phyloP scores from a whole-genome alignment of 495 filamentous ascomycete species.

The Parathielavia hyrcaniae region DNA sequence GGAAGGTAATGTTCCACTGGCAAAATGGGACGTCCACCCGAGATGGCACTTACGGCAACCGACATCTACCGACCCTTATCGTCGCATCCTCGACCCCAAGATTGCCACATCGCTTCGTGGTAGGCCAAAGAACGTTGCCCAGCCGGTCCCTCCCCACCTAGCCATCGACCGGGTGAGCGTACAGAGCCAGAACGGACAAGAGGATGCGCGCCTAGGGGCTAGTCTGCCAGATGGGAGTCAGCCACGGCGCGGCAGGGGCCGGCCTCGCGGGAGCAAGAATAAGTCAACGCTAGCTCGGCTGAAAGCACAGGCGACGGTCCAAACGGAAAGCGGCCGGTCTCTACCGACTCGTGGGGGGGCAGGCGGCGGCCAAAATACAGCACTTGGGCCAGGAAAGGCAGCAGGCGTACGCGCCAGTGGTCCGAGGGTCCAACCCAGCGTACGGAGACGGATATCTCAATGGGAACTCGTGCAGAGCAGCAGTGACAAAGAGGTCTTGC shows the following conservation, averaged over 20 bases:
- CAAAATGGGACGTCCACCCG: constrained; percentile 1
- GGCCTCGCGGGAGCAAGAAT: constrained; percentile 2
- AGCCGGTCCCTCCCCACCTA: not conserved
- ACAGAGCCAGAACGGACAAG: constrained; percentile 1
- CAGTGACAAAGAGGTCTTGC: not conserved
- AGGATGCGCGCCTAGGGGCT: not conserved
- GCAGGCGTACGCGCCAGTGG: not conserved
- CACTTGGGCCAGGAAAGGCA: not conserved
- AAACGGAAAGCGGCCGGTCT: not conserved
- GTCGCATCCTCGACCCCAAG: not conserved
- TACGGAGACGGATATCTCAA: not conserved
- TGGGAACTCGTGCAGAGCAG: not conserved
- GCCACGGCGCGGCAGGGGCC: constrained; percentile 1
- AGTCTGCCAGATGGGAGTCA: not conserved
- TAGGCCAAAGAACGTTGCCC: not conserved
- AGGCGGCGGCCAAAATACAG: not conserved
- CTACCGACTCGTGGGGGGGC: not conserved
- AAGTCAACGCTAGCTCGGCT: not conserved
- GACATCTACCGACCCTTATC: not conserved
- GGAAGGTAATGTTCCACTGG: not conserved
- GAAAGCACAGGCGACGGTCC: constrained; percentile 1
- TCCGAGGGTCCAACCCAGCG: not conserved
- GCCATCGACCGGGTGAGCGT: not conserved
- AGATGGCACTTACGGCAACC: constrained; percentile 1
- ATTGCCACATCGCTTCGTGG: not conserved